These are phyloP conservation scores for Phytophthora pluvialis DNA, from an alignment of 352 stramenopile genomes.

Conservation along the genomic window DNA sequence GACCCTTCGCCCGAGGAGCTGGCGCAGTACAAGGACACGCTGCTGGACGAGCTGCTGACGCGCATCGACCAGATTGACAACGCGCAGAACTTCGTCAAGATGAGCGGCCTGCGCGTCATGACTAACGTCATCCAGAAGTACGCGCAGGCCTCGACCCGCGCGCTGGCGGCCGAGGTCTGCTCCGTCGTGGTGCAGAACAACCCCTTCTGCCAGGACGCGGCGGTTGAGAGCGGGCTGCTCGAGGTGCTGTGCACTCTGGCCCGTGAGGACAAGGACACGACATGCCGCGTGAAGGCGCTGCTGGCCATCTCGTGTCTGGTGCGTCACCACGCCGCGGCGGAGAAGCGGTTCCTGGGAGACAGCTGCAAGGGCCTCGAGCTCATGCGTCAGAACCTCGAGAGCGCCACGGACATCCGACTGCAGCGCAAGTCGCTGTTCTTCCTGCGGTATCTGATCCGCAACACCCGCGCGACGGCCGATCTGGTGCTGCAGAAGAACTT, in stretches of 20 bases:
- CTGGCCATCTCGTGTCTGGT: constrained; percentile 87
- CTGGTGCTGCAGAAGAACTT: constrained; percentile 48
- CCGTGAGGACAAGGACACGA: constrained; percentile 63
- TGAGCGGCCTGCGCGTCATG: constrained; percentile 70
- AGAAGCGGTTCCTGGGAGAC: constrained; percentile 64
- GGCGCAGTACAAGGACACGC: constrained; percentile 76
- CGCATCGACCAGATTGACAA: constrained; percentile 91
- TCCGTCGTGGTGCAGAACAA: constrained; percentile 90
- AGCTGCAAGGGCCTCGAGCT: constrained; percentile 65
- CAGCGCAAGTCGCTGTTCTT: constrained; percentile 89
- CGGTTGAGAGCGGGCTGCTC: constrained; percentile 63
- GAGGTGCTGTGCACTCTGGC: constrained; percentile 73
- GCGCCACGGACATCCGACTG: constrained; percentile 63
- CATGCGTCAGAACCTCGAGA: constrained; percentile 60
- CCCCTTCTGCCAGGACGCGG: constrained; percentile 79
- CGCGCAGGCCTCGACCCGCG: constrained; percentile 54
- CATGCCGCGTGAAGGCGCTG: constrained; percentile 78
- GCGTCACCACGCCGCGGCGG: constrained; percentile 66
- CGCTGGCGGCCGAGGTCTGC: constrained; percentile 77
- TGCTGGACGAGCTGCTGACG: constrained; percentile 86
- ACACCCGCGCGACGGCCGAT: constrained; percentile 56
- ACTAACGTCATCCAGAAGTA: constrained; percentile 67
- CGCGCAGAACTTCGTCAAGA: constrained; percentile 89
- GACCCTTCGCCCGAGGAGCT: constrained; percentile 69
- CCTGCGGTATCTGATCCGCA: constrained; percentile 79